Percentiles rank a stretch among this genome's conserved stretches.
These are phyloP conservation scores for Umbelopsis sp. DNA, from an alignment of 192 early-diverging fungal genomes.

Conservation along the genomic window DNA sequence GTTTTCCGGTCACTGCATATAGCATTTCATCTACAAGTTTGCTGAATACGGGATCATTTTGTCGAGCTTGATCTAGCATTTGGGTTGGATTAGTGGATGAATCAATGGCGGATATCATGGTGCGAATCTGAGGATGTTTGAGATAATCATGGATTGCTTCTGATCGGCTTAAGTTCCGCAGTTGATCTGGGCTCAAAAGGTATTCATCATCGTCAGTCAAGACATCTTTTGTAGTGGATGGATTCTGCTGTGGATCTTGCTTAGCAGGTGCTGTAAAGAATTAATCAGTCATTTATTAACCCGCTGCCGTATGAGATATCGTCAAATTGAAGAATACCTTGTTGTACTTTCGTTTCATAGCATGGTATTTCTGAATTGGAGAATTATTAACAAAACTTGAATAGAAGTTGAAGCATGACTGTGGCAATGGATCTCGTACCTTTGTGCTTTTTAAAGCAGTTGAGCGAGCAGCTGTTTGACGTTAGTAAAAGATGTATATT, in stretches of 20 bases:
- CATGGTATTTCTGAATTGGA: slow-evolving; percentile 13
- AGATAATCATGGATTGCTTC: slow-evolving; percentile 27
- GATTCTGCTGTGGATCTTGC: no score
- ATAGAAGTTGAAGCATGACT: not conserved
- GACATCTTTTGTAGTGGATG: not conserved
- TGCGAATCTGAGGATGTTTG: slow-evolving; percentile 24
- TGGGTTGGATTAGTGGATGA: slow-evolving; percentile 20
- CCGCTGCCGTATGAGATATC: no score
- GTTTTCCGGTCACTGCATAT: not conserved
- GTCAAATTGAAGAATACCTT: no score
- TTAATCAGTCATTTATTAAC: not conserved
- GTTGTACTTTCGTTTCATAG: not conserved
- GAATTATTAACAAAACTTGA: not conserved
- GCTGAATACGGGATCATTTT: slow-evolving; percentile 13
- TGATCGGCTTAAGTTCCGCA: slow-evolving; percentile 9
- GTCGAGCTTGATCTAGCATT: slow-evolving; percentile 19
- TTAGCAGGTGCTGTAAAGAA: not conserved
- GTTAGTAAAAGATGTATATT: not conserved
- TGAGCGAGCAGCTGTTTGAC: slow-evolving; percentile 26
- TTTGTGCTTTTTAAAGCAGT: slow-evolving; percentile 38
- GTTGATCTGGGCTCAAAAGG: not conserved
- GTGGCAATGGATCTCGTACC: slow-evolving; percentile 12
- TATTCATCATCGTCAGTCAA: not conserved
- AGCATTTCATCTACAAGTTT: slow-evolving; percentile 8
- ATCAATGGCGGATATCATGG: slow-evolving; percentile 20